Conservation (phyloP, 306 rosid genomes). For the Luffa acutangula region DNA sequence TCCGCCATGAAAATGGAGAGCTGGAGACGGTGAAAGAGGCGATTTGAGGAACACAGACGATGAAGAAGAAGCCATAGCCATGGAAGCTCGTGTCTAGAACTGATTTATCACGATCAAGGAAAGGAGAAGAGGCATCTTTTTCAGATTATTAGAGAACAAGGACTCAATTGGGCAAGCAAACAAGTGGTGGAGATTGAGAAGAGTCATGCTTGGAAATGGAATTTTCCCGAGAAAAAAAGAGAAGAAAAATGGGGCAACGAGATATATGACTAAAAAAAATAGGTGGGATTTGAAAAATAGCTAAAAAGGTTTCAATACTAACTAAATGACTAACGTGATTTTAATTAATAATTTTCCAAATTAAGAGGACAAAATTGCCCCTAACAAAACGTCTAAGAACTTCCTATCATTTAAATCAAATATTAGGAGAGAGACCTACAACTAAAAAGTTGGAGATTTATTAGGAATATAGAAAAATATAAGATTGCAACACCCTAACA, state of each 20-base stretch:
- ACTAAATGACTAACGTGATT: no score
- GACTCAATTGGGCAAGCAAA: slow-evolving; percentile 11
- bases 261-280: no score
- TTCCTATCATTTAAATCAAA: no score
- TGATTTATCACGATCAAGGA: background rate
- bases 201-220: background rate
- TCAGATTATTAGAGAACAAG: background rate
- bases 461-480: no score
- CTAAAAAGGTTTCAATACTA: no score
- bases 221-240: slow-evolving; percentile 12
- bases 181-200: slow-evolving; percentile 12
- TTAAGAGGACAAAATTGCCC: no score
- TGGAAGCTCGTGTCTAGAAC: slow-evolving; percentile 5
- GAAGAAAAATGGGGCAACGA: background rate
- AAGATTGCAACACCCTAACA: no score
- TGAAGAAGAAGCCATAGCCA: slow-evolving; percentile 32
- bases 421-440: no score
- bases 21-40: slow-evolving; percentile 1
- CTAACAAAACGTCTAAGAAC: no score
- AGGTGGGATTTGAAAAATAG: no score
- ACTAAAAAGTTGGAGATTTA: no score
- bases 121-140: background rate
- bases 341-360: no score
- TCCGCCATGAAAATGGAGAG: slow-evolving; percentile 13
- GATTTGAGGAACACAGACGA: slow-evolving; percentile 17